phyloP scores from a whole-genome alignment of 257 asterid species.

The Solanum chiquidenum region DNA sequence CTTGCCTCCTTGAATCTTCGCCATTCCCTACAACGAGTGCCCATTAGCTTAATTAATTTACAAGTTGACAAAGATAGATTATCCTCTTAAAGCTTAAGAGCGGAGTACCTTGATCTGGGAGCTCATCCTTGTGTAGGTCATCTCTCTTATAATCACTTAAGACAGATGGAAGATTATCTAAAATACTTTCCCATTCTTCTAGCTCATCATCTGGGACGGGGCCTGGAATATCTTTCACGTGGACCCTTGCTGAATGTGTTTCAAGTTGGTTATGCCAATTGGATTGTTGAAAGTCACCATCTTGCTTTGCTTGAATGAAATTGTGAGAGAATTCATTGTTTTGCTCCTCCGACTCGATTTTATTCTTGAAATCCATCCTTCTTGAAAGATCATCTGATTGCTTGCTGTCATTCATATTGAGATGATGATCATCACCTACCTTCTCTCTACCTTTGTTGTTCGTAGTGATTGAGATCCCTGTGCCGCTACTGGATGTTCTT shows the following conservation, averaged over 20 bases:
- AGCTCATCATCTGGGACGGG: not conserved
- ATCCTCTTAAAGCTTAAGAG: not conserved
- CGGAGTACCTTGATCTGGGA: slow-evolving; percentile 23
- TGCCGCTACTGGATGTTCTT: not conserved
- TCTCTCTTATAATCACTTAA: not conserved
- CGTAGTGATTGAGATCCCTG: not conserved
- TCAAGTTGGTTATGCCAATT: not conserved
- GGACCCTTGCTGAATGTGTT: not conserved
- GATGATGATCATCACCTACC: not conserved
- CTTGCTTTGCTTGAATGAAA: not conserved
- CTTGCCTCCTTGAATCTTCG: slow-evolving; percentile 3
- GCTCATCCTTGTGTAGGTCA: slow-evolving; percentile 2
- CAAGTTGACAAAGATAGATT: not conserved
- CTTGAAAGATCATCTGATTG: not conserved
- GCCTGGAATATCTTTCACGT: not conserved
- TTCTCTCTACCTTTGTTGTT: not conserved
- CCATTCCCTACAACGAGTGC: slow-evolving; percentile 8
- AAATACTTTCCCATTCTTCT: slow-evolving; percentile 1
- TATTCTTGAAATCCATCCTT: not conserved
- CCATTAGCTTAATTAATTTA: not conserved
- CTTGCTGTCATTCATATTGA: not conserved
- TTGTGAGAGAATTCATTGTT: not conserved
- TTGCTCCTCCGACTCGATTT: not conserved
- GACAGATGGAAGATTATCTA: not conserved
- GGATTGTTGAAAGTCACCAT: not conserved